Base-by-base conservation (phyloP, 2,329 filamentous ascomycete genomes). In the Hypoxylon sp. region DNA sequence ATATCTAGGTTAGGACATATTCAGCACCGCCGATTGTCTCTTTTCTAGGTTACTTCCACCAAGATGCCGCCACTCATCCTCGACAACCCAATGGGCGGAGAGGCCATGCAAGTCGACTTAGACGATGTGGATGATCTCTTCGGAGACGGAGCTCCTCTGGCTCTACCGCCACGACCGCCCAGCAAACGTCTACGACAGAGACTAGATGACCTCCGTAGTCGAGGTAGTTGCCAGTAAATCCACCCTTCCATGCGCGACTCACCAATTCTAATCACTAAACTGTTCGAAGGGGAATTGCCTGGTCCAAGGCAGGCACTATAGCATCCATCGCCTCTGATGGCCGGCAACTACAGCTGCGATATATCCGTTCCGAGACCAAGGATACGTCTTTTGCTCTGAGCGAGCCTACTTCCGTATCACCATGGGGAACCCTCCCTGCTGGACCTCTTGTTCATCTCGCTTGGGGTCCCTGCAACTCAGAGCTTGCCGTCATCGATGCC, bases 271-370 rank as follows among this genome's bases (percentile, higher is more conserved):
- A 44, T 70, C 50, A 56, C 67, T 74, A 64, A 70, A 58, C 20
- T 39, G 28, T 49, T 47, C 10, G 46, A 70, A 96, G 93, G 75
- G 88, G 87, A 68, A 85, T 97, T 56, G 89, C 91, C 28, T 98
- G 94, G 94, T 97, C 94, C 10, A 93, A 89, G 71, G 86, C 88
- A 64, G 94, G 94, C 44, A 93, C 90, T 62, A 92, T 98, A 69
- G 94, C 94, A 26, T 90, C 89, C 56, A 90, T 98, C 68, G 86
- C 89, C 19, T 80, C 86, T 15, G 90, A 94, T 77, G 91, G 91
- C 26, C 84, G 85, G 49, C 84, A 83, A 13, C 80, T 97, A 54
- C 88, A 91, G 73, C 82, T 97, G 47, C 88, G 89, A 62, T 89
- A 92, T 73, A 82, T 97, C 52, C 85, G 87, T 32, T 89, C 90